Percentiles rank a stretch among this genome's conserved stretches.
These are phyloP conservation scores for Cyberlindnera suaveolens DNA, from an alignment of 805 yeast species.

Conservation along the genomic window DNA sequence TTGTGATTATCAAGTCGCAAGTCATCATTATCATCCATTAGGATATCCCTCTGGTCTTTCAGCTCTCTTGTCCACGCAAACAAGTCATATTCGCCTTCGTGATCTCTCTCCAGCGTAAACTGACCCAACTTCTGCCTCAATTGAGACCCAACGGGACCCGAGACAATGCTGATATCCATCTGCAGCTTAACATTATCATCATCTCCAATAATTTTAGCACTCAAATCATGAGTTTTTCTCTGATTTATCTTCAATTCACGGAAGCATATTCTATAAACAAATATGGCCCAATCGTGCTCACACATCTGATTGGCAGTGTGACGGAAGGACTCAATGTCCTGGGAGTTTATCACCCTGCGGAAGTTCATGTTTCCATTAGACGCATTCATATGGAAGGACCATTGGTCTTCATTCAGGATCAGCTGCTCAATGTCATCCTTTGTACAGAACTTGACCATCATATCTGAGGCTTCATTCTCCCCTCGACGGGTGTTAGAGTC, in stretches of 20 bases:
- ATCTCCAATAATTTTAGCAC: background rate
- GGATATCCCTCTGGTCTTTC: conserved; percentile 5
- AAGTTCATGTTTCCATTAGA: conserved; percentile 7
- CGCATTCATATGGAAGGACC: conserved; percentile 8
- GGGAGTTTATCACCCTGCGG: background rate
- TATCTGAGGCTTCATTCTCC: conserved; percentile 9
- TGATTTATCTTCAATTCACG: conserved; percentile 1
- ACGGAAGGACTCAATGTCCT: background rate
- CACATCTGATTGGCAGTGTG: conserved; percentile 4
- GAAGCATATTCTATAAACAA: conserved; percentile 9
- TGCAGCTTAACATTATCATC: conserved; percentile 1
- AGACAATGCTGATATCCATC: conserved; percentile 1
- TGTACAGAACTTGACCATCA: conserved; percentile 4
- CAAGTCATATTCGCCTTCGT: conserved; percentile 12
- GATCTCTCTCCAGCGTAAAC: conserved; percentile 2
- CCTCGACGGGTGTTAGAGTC: conserved; percentile 1
- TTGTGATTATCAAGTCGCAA: conserved; percentile 1
- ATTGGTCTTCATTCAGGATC: background rate
- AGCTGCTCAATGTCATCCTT: conserved; percentile 1
- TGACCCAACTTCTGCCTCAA: conserved; percentile 10
- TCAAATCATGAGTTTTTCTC: background rate
- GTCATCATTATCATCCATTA: background rate
- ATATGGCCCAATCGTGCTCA: conserved; percentile 7
- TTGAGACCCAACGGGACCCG: conserved; percentile 5
- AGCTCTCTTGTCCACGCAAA: conserved; percentile 17